phyloP scores from a whole-genome alignment of 108 stramenopile genomes.

The Aurantiochytrium sp. region DNA sequence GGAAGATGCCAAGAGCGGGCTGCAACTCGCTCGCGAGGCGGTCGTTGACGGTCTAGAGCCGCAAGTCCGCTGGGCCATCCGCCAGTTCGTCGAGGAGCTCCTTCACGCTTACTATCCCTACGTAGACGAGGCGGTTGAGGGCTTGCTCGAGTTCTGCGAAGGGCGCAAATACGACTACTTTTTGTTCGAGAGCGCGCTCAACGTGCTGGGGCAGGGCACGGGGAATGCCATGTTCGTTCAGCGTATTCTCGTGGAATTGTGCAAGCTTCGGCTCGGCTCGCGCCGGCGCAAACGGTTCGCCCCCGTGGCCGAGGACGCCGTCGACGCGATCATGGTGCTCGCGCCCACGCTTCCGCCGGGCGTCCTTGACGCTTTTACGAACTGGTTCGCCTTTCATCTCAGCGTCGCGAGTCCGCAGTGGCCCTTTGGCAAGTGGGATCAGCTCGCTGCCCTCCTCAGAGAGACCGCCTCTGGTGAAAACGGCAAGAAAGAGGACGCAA shows the following conservation, averaged over 20 bases:
- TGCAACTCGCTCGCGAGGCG: neutral
- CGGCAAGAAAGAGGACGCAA: too few species aligned
- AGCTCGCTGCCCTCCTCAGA: neutral
- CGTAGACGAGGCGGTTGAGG: neutral
- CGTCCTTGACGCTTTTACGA: neutral
- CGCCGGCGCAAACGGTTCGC: neutral
- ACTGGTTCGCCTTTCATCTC: neutral
- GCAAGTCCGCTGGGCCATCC: neutral
- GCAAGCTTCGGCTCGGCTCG: neutral
- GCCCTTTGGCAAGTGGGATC: constrained; percentile 9
- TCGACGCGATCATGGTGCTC: neutral
- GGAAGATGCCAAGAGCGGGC: neutral
- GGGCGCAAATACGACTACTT: neutral
- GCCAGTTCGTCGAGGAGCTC: neutral
- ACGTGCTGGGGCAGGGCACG: neutral
- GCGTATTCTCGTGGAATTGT: neutral
- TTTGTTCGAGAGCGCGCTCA: neutral
- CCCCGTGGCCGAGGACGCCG: neutral
- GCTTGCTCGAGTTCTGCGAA: neutral
- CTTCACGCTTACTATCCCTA: neutral
- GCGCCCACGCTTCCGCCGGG: neutral
- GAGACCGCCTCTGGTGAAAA: too few species aligned
- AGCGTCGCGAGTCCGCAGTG: neutral
- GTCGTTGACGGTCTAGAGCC: neutral
- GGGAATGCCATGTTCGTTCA: neutral